Base-by-base conservation (phyloP, 495 filamentous ascomycete genomes). In the Aspergillus sclerotioniger region DNA sequence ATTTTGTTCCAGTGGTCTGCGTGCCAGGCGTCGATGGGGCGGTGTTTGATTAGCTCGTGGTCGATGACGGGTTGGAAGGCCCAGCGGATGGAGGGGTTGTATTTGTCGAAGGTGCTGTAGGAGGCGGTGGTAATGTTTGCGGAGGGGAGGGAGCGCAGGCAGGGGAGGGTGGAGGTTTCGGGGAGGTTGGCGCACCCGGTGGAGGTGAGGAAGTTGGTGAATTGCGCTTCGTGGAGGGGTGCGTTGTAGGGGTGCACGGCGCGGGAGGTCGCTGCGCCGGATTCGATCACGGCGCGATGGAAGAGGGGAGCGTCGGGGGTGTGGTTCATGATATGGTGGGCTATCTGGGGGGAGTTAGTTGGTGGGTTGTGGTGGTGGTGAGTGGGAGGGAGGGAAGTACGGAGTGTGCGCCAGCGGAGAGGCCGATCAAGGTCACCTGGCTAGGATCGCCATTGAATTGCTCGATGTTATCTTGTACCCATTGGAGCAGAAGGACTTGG, bases 41-140 rank as follows among this genome's bases (percentile, higher is more conserved):
- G 72, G 29, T 81, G 77, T 12, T 77, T 72, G 53, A 89, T 82
- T 17, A 84, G 63, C 7, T 80, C 76, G 12, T 68, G 66, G 59
- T 88, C 86, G 57, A 88, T 84, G 53, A 85, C 84, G 35, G 86
- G 85, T 59, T 88, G 85, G 65, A 87, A 89, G 8, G 85, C 77
- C 85, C 85, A 87, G 5, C 83, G 80, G 0, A 89, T 72, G 41
- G 76, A 80, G 9, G 70, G 63, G 32, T 77, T 73, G 66, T 83
- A 86, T 37, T 70, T 73, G 51, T 78, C 70, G 69, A 79, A 87
- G 12, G 87, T 72, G 6, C 55, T 33, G 16, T 76, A 75, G 29
- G 79, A 80, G 10, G 85, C 84, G 3, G 61, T 58, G 13, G 76
- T 70, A 33, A 89, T 67, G 4, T 62, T 71, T 0, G 64, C 45